Conservation (phyloP, 805 yeast species). For the Schwanniomyces polymorphus region DNA sequence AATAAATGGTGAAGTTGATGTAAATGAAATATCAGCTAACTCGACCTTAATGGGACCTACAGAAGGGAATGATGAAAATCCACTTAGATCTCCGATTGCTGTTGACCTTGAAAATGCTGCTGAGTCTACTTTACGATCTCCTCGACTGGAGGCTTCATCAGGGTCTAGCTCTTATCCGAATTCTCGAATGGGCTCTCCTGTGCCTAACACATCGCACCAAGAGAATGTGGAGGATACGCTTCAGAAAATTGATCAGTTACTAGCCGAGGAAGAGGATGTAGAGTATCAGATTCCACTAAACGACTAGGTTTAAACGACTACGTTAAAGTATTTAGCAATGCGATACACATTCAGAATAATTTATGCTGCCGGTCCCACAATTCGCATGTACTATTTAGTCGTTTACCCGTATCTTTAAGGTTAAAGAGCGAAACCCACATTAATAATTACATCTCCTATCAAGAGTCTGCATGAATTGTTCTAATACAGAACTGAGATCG, state of each 20-base stretch:
- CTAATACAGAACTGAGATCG: not conserved
- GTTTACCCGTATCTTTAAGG: too few species aligned
- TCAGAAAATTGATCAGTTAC: constrained; percentile 31
- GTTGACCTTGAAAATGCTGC: not conserved
- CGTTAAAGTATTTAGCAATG: too few species aligned
- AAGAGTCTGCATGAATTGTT: too few species aligned
- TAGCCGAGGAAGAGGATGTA: constrained; percentile 39
- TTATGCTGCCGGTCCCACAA: too few species aligned
- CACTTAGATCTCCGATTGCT: not conserved
- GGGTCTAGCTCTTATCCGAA: not conserved
- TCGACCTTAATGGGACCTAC: constrained; percentile 1
- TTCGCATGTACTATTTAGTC: too few species aligned
- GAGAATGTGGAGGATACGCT: constrained; percentile 15
- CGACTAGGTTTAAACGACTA: constrained; percentile 1
- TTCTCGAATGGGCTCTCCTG: not conserved
- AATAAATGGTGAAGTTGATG: not conserved
- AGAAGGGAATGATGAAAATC: constrained; percentile 10
- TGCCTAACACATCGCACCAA: not conserved
- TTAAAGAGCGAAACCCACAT: too few species aligned
- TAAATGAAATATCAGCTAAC: not conserved
- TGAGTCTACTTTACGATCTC: not conserved
- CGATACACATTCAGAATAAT: too few species aligned
- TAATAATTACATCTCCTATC: too few species aligned
- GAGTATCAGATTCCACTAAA: constrained; percentile 34
- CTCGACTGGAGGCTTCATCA: not conserved